Evolutionary conservation across 345 rosid species (phyloP).

Genomic region (Raphanus sativus): DNA sequence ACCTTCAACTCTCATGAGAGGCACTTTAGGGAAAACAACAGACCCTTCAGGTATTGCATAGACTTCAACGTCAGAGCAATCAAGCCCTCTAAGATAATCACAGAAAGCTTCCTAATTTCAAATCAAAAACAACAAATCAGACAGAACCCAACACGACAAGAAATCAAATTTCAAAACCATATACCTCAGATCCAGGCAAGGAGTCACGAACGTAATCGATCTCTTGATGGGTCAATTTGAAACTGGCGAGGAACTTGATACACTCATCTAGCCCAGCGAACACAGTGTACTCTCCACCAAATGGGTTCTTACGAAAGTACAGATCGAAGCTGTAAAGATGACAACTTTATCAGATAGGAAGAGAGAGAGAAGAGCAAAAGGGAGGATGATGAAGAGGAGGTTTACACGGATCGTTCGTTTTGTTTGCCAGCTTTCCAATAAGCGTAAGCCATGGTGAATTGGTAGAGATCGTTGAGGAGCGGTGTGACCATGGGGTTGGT

Average conservation of each 20-base stretch:
- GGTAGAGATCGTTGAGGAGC: constrained; percentile 88
- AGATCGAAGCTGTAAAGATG: constrained; percentile 68
- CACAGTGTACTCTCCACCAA: constrained; percentile 92
- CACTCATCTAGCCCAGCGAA: constrained; percentile 98
- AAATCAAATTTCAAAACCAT: background rate
- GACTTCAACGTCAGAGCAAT: constrained; percentile 89
- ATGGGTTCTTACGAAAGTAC: constrained; percentile 92
- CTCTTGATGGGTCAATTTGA: constrained; percentile 68
- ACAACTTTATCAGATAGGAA: background rate
- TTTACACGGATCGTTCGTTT: constrained; percentile 68
- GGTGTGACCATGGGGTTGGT: constrained; percentile 97
- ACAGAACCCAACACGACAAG: background rate
- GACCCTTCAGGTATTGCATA: constrained; percentile 89
- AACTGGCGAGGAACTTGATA: constrained; percentile 80
- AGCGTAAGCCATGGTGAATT: constrained; percentile 98
- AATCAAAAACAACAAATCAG: background rate
- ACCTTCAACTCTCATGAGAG: constrained; percentile 82
- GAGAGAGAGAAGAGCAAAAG: background rate
- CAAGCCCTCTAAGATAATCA: constrained; percentile 78
- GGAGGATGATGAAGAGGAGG: too few species aligned
- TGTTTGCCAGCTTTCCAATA: constrained; percentile 97
- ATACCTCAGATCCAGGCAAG: constrained; percentile 82
- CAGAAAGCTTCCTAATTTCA: constrained; percentile 39
- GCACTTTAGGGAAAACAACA: constrained; percentile 94
- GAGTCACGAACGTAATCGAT: constrained; percentile 65